phyloP scores from a whole-genome alignment of 768 basidiomycete species.

The Chalciporus chontae region DNA sequence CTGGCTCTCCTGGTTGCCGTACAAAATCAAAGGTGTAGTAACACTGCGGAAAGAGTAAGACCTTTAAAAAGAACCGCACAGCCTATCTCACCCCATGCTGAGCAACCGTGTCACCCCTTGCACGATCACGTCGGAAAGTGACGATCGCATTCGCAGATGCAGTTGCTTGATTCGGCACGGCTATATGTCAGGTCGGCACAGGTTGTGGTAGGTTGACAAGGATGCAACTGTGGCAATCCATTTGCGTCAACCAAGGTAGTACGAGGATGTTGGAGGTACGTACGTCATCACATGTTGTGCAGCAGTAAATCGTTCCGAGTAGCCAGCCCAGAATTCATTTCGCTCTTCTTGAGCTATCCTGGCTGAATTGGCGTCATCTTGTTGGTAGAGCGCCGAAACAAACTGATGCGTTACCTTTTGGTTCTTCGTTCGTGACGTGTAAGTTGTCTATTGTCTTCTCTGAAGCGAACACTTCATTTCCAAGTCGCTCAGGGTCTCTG shows the following conservation, averaged over 20 bases:
- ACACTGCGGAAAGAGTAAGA: conserved; percentile 6
- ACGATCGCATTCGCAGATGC: conserved; percentile 24
- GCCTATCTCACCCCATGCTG: conserved; percentile 23
- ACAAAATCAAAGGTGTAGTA: conserved; percentile 26
- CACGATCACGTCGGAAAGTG: conserved; percentile 23
- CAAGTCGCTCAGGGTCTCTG: conserved; percentile 25
- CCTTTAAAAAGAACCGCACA: not conserved
- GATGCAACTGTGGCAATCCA: conserved; percentile 11
- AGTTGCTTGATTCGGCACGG: conserved; percentile 15
- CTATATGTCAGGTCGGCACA: conserved; percentile 17
- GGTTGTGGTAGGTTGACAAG: conserved; percentile 28
- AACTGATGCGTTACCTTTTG: conserved; percentile 9
- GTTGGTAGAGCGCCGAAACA: not conserved
- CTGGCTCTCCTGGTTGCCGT: conserved; percentile 13
- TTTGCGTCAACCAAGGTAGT: not conserved
- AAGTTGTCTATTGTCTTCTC: conserved; percentile 21
- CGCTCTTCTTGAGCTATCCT: conserved; percentile 15
- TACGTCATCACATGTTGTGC: conserved; percentile 25
- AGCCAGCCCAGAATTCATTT: conserved; percentile 21
- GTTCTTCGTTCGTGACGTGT: conserved; percentile 20
- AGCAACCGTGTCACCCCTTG: conserved; percentile 19
- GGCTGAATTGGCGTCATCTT: conserved; percentile 11
- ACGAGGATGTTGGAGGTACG: not conserved
- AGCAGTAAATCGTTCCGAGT: conserved; percentile 21
- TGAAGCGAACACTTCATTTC: conserved; percentile 24